Percentiles rank a stretch among this genome's conserved stretches.
Conservation (phyloP, 192 early-diverging fungal genomes). For the Kickxella alabastrina region DNA sequence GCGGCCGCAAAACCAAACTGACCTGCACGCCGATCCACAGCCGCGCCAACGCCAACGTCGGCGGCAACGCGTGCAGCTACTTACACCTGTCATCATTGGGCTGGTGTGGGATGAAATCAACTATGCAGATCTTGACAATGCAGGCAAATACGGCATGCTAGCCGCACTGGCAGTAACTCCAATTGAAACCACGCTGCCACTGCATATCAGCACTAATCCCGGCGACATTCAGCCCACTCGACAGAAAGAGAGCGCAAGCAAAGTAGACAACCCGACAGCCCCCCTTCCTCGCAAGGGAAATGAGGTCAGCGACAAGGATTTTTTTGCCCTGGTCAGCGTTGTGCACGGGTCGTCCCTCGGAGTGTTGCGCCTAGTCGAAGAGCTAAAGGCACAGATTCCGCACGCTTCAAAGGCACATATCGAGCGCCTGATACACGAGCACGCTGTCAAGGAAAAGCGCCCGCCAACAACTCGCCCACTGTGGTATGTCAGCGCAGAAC, state of each 20-base stretch:
- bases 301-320: conserved; percentile 23
- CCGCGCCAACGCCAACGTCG: conserved; percentile 4
- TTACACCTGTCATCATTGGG: conserved; percentile 37
- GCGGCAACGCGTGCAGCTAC: conserved; percentile 23
- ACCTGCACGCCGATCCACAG: neutral
- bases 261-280: neutral
- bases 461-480: conserved; percentile 20
- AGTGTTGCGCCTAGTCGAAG: conserved; percentile 31
- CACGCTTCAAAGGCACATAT: conserved; percentile 41
- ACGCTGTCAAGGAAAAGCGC: conserved; percentile 48
- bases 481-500: conserved; percentile 38
- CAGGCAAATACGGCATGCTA: neutral
- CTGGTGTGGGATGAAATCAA: conserved; percentile 6
- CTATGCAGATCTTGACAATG: neutral
- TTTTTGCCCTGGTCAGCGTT: conserved; percentile 15
- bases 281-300: conserved; percentile 8
- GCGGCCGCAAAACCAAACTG: conserved; percentile 1
- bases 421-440: conserved; percentile 43
- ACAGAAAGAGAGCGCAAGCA: neutral
- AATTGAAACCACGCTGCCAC: conserved; percentile 9
- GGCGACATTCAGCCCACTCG: conserved; percentile 3
- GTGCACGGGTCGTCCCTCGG: conserved; percentile 47
- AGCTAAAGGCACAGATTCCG: conserved; percentile 23
- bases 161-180: conserved; percentile 6
- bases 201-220: conserved; percentile 17